Base-by-base conservation (phyloP, 768 basidiomycete species). In the Agaricus blazei region DNA sequence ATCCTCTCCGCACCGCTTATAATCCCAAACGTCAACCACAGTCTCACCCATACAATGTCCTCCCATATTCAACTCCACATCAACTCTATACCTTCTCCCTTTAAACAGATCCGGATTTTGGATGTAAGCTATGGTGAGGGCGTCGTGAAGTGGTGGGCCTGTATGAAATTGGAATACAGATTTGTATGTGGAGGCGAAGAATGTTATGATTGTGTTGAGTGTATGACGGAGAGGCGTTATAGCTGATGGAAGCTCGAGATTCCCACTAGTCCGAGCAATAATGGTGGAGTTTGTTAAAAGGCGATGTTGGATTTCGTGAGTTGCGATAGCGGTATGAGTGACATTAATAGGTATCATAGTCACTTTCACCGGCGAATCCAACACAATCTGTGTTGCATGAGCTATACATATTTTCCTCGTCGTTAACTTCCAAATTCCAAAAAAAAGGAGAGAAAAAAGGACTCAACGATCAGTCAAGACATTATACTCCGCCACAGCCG, bases 81-180 rank as follows among this genome's bases (percentile, higher is more conserved):
- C 93, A 0, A 94, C 91, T 44, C 87, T 77, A 65, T 85, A 82
- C n/a, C 92, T 75, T 48, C 66, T 78, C 34, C 71, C 70, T 24
- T 66, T 66, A 67, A 93, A 93, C 1, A 93, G 61, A 4, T 82
- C 75, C 0, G 90, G 90, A n/a, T 70, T 67, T 1, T 83, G 79
- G 36, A 93, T 74, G 58, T 89, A 94, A 9, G 84, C 87, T 45
- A 94, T 73, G 0, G 93, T 90, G 36, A 95, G 75, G 0, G 90
- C 83, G 62, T 95, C 93, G 59, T 96, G 93, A 2, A 94, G 73
- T 2, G 93, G 93, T 5, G 93, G 93, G 0, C 91, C 93, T 34
- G 88, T 77, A n/a, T 75, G 66, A 66, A 95, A 95, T n/a, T 82
- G 83, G 59, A 92, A 95, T 0, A 84, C 85, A 2, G 79, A 71